phyloP scores from a whole-genome alignment of 2,329 filamentous ascomycete genomes.

The Ascochyta rabiei region DNA sequence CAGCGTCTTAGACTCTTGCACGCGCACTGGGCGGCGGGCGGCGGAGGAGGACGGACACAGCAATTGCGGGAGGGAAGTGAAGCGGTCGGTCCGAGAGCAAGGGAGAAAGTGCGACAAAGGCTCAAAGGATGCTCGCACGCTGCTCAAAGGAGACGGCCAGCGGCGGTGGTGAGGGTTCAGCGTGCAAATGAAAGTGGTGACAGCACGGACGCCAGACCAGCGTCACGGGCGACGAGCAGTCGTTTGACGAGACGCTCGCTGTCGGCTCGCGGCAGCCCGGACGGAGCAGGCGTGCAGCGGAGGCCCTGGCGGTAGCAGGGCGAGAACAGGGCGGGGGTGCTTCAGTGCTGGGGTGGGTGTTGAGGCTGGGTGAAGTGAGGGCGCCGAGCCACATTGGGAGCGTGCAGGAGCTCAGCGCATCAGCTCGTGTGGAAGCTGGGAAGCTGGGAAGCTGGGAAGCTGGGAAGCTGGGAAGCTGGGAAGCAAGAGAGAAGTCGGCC shows the following conservation, averaged over 20 bases:
- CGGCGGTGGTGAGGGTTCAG: slow-evolving; percentile 15
- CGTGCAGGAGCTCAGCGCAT: slow-evolving; percentile 25
- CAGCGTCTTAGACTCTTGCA: slow-evolving; percentile 18
- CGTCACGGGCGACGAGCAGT: slow-evolving; percentile 30
- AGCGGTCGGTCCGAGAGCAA: slow-evolving; percentile 46
- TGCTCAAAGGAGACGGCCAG: slow-evolving; percentile 29
- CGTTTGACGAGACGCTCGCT: slow-evolving; percentile 19
- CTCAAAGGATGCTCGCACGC: slow-evolving; percentile 38
- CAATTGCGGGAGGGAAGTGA: slow-evolving; percentile 41
- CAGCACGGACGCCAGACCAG: slow-evolving; percentile 16
- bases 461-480: slow-evolving; percentile 2
- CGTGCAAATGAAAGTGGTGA: slow-evolving; percentile 16
- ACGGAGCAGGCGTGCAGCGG: slow-evolving; percentile 32
- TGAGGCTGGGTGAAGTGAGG: slow-evolving; percentile 27
- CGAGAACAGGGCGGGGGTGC: slow-evolving; percentile 32
- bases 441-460: not conserved
- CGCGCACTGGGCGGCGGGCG: slow-evolving; percentile 35
- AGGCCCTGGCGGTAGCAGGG: slow-evolving; percentile 27
- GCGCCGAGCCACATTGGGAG: slow-evolving; percentile 41
- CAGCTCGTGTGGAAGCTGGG: slow-evolving; percentile 17
- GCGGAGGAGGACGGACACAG: too few species aligned
- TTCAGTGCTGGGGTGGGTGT: slow-evolving; percentile 28
- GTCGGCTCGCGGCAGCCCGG: slow-evolving; percentile 24
- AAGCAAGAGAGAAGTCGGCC: slow-evolving; percentile 40
- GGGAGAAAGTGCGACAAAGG: slow-evolving; percentile 41